Conservation (phyloP, 768 basidiomycete genomes). For the Holtermanniella nyarrowii region DNA sequence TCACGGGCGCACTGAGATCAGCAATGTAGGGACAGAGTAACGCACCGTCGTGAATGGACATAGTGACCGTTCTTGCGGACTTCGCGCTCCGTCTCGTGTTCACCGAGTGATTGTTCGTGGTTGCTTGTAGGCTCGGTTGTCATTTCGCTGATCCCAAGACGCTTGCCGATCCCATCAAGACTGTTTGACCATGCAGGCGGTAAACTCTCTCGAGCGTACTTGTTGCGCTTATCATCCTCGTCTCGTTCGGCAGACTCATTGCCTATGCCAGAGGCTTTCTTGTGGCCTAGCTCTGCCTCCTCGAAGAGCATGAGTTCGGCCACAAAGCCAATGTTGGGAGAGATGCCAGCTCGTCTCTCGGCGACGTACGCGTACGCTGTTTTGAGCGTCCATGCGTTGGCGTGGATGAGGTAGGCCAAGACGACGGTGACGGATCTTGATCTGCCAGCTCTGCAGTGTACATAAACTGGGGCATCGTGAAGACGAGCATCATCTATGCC, state of each 20-base stretch:
- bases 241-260: constrained; percentile 5
- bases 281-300: constrained; percentile 72
- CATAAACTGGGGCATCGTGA: constrained; percentile 79
- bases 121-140: constrained; percentile 5
- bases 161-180: constrained; percentile 28
- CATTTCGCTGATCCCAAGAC: not conserved
- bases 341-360: constrained; percentile 85
- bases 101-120: constrained; percentile 23
- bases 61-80: constrained; percentile 81
- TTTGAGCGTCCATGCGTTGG: constrained; percentile 91
- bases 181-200: constrained; percentile 48
- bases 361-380: constrained; percentile 84
- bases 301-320: constrained; percentile 95
- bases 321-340: constrained; percentile 95
- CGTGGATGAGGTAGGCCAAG: constrained; percentile 93
- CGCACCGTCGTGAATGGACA: constrained; percentile 60
- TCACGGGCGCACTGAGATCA: constrained; percentile 57
- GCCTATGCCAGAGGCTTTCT: constrained; percentile 40
- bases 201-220: constrained; percentile 63
- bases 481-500: constrained; percentile 74
- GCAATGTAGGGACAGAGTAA: not conserved
- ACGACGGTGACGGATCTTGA: constrained; percentile 92
- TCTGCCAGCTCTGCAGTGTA: constrained; percentile 94
- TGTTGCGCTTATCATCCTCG: constrained; percentile 27
- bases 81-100: constrained; percentile 73